Evolutionary conservation across 257 asterid genomes (phyloP), one percentile per base, ranked within the genome.

Genomic region (Jasminum sambac): DNA sequence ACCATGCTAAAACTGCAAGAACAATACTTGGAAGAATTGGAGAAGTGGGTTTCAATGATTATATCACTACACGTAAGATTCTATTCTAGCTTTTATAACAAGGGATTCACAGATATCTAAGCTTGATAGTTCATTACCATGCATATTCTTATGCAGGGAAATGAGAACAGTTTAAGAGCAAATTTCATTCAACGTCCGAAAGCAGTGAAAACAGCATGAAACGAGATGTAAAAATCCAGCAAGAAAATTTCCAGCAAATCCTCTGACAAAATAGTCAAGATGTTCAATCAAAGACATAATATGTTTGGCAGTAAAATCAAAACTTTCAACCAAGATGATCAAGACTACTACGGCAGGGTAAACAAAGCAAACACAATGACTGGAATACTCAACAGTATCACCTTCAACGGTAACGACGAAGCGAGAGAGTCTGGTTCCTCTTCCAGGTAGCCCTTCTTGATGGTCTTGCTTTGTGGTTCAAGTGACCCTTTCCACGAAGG

Each of bases 1-100:
- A 68, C 82, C 59, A 68, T 83, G 66, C 70, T 82, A 42, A 84
- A 82, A 67, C 88, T 84, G 68, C 75, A 82, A 64, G 77, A 74
- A 24, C 88, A 77, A n/a, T 68, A 74, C 17, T 71, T 82, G 25
- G 69, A 58, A 19, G 83, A 85, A 73, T 74, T 89, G 74, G 88
- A 81, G 30, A 81, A 44, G 8, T 26, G 74, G 55, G 58, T 86
- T 5, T 64, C 76, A 5, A 13, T 40, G 6, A 72, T 80, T 44
- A 70, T 81, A 58, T 77, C 80, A 0, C 68, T 83, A 6, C 76
- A 82, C 90, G 97, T 91, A 60, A 72, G 63, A n/a, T n/a, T n/a
- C n/a, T n/a, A 1, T 72, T 70, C 24, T 63, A 43, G 0, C 41
- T 40, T 39, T 52, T 0, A 6, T 6, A 2, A 43, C 0, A 11